phyloP scores from a whole-genome alignment of 345 rosid genomes.

The Punica granatum region DNA sequence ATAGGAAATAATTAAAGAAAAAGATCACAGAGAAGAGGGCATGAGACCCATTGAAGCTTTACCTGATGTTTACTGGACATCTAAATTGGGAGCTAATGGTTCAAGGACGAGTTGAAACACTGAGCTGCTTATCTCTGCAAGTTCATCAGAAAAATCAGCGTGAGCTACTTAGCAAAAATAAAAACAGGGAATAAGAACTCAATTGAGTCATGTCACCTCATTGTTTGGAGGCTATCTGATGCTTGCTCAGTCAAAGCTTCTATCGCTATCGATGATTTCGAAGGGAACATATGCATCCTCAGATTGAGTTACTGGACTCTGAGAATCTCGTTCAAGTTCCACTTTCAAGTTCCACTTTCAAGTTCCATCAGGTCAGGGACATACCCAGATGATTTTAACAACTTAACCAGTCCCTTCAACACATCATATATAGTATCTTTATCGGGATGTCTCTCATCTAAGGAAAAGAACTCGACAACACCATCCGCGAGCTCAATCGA shows the following conservation, averaged over 20 bases:
- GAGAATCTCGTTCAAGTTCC: background rate
- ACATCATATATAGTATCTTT: slow-evolving; percentile 40
- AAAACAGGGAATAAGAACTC: background rate
- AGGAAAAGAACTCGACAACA: slow-evolving; percentile 64
- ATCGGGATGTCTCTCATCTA: slow-evolving; percentile 57
- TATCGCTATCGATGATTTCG: too few relatives aligned
- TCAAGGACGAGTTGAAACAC: background rate
- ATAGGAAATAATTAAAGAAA: too few relatives aligned
- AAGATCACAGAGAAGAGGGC: too few relatives aligned
- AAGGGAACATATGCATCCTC: background rate
- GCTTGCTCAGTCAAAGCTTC: background rate
- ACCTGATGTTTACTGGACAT: too few relatives aligned
- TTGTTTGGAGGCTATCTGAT: background rate
- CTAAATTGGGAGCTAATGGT: background rate
- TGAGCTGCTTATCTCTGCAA: background rate
- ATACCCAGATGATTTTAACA: slow-evolving; percentile 27
- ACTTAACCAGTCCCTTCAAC: slow-evolving; percentile 37
- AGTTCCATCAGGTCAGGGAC: slow-evolving; percentile 18
- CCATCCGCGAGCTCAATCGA: slow-evolving; percentile 52
- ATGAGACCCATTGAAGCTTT: too few relatives aligned
- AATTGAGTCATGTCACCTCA: background rate
- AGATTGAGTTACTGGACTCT: background rate
- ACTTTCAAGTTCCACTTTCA: slow-evolving; percentile 6
- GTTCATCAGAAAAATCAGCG: background rate
- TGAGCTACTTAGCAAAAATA: background rate